Evolutionary conservation across 2,329 filamentous ascomycete species (phyloP), one percentile per base, ranked within the genome.

Genomic region (Aschersonia sp.): DNA sequence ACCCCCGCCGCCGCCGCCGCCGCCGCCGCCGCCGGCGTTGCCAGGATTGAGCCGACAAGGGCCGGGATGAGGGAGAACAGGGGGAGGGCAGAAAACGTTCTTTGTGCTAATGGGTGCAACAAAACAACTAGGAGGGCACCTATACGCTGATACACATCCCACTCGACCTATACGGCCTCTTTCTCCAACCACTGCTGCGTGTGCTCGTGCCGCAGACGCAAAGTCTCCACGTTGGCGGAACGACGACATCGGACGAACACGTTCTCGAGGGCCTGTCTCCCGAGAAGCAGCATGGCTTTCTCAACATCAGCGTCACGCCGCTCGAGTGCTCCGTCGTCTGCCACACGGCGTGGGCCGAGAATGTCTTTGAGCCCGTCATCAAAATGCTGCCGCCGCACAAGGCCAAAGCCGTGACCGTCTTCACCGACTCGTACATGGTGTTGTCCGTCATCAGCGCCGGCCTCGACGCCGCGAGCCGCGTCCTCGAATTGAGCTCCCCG

Each of bases 241-340:
- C 35, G 35, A 37, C 35, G 35, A 37, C 35, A 12, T 9, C 35
- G 35, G 3, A 8, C 8, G 8, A 37, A 8, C 35, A 62, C 42
- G 58, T 62, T 42, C 60, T 70, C 43, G 68, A 72, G 51, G 73
- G 71, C 14, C 64, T 76, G 42, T 71, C 69, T 4, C 52, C 65
- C 42, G 72, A 75, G 52, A 68, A 71, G 52, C 74, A 75, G 59
- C 84, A 92, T 64, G 80, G 81, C 43, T 97, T 98, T 64, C 76
- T 96, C 62, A 97, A 97, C 63, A 81, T 98, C 55, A 94, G 87
- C 52, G 77, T 97, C 58, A 97, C 89, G 0, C 87, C 88, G 0
- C 78, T 94, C 48, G 92, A 96, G 65, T 94, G 87, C 67, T 95
- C 88, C 4, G 76, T 98, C 46, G 87, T 94, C 47, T 97, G 90